Percentiles rank a stretch among this genome's conserved stretches.
Evolutionary conservation across 345 rosid genomes (phyloP).

Genomic region (Linum lewisii): DNA sequence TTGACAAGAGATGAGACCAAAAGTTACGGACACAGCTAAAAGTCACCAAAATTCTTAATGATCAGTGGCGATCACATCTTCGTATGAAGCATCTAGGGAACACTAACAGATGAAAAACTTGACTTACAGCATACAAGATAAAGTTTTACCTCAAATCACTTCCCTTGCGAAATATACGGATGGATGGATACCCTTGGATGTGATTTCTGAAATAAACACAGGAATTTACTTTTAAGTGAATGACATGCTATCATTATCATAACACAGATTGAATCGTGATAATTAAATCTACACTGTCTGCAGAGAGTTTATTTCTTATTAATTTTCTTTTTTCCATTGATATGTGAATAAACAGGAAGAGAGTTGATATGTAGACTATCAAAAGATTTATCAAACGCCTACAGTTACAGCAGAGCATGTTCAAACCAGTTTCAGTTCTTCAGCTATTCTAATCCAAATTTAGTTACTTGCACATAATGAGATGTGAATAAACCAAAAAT

Average conservation of each 20-base stretch:
- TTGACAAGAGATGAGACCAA: not conserved
- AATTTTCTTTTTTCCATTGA: too few species aligned
- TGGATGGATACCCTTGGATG: slow-evolving; percentile 95
- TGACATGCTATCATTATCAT: not conserved
- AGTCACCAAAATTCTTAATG: not conserved
- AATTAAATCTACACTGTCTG: not conserved
- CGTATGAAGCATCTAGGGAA: not conserved
- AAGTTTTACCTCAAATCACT: slow-evolving; percentile 64
- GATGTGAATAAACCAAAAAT: too few species aligned
- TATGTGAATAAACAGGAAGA: not conserved
- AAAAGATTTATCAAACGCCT: too few species aligned
- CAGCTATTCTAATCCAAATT: not conserved
- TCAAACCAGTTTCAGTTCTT: too few species aligned
- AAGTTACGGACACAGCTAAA: not conserved
- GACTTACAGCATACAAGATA: not conserved
- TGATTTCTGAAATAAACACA: slow-evolving; percentile 49
- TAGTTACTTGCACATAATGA: too few species aligned
- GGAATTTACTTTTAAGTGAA: not conserved
- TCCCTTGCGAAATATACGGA: slow-evolving; percentile 98
- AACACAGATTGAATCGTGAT: not conserved
- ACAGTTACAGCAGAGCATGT: too few species aligned
- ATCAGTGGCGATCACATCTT: not conserved
- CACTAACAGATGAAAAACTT: not conserved
- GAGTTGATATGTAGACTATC: not conserved
- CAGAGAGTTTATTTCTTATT: not conserved